phyloP scores from a whole-genome alignment of 306 rosid species.

The Acmispon strigosus region DNA sequence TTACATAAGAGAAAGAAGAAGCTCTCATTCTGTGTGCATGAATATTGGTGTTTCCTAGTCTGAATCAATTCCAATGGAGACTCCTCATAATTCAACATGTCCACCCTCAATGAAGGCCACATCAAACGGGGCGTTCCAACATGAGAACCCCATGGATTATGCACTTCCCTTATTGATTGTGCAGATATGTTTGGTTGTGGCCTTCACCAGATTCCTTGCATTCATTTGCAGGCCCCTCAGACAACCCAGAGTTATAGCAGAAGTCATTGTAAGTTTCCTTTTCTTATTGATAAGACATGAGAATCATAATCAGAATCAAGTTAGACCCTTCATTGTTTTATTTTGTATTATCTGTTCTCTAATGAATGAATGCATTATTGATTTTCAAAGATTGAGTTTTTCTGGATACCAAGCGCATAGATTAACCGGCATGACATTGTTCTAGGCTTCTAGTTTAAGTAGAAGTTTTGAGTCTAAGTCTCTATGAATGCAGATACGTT shows the following conservation, averaged over 20 bases:
- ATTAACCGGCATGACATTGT: too few relatives aligned
- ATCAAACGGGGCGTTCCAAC: slow-evolving; percentile 56
- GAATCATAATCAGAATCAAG: neutral
- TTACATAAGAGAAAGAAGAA: neutral
- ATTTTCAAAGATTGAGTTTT: neutral
- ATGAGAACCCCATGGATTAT: slow-evolving; percentile 50
- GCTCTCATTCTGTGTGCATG: neutral
- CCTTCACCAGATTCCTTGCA: slow-evolving; percentile 49
- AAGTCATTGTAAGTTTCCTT: slow-evolving; percentile 41
- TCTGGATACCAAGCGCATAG: too few relatives aligned
- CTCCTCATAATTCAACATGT: slow-evolving; percentile 17
- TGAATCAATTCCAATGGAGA: slow-evolving; percentile 19
- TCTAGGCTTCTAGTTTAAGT: too few relatives aligned
- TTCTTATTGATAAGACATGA: neutral
- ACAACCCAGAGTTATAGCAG: slow-evolving; percentile 70
- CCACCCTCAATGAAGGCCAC: slow-evolving; percentile 56
- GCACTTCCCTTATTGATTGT: slow-evolving; percentile 54
- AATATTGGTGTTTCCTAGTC: neutral
- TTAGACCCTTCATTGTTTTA: neutral
- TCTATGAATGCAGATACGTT: too few relatives aligned
- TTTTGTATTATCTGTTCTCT: neutral
- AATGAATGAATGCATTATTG: neutral
- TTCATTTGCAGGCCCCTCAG: slow-evolving; percentile 44
- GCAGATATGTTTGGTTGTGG: slow-evolving; percentile 52
- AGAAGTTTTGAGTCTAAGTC: too few relatives aligned